phyloP scores from a whole-genome alignment of 2,329 filamentous ascomycete species.

The Penicillium sp. region DNA sequence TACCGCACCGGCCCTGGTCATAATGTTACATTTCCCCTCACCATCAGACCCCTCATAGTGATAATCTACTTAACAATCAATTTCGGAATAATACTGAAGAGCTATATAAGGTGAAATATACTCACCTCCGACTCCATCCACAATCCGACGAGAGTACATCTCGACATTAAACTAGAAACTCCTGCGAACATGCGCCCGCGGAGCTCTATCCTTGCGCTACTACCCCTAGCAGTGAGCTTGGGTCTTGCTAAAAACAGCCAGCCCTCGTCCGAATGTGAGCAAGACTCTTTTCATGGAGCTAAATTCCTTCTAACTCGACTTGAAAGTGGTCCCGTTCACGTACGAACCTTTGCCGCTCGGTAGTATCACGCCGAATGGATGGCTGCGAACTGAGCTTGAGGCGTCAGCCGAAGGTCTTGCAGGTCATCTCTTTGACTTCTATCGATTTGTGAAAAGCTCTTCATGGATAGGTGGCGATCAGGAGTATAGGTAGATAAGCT shows the following conservation, averaged over 20 bases:
- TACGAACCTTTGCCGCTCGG: conserved; percentile 48
- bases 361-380: conserved; percentile 56
- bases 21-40: conserved; percentile 22
- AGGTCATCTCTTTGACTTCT: conserved; percentile 61
- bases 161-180: no score
- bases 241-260: neutral
- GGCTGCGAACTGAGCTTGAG: conserved; percentile 56
- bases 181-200: neutral
- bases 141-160: no score
- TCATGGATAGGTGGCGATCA: conserved; percentile 56
- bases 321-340: conserved; percentile 15
- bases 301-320: no score
- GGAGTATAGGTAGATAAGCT: conserved; percentile 47
- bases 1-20: conserved; percentile 1
- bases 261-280: neutral
- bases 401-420: conserved; percentile 57
- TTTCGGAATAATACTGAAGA: neutral
- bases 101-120: no score
- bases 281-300: no score
- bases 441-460: conserved; percentile 57
- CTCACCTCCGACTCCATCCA: no score
- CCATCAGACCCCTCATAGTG: neutral
- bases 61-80: neutral
- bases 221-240: neutral
- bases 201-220: neutral